These are phyloP conservation scores for Prototheca wickerhamii DNA, from an alignment of 163 green algal species.

Conservation along the genomic window DNA sequence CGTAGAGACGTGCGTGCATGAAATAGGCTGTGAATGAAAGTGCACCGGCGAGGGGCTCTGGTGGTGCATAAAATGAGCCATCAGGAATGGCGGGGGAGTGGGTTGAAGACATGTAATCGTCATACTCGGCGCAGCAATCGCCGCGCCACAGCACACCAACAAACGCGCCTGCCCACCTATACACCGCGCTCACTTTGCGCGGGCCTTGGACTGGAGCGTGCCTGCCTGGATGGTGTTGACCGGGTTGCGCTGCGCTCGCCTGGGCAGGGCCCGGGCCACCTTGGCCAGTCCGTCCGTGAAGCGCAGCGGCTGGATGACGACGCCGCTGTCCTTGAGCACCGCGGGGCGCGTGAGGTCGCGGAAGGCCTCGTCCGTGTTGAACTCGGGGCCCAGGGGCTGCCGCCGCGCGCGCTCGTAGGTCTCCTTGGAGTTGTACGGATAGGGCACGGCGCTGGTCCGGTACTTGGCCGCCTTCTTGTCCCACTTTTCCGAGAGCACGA, in stretches of 20 bases:
- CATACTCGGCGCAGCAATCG: no score
- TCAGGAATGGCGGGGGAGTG: no score
- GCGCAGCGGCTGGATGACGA: conserved; percentile 64
- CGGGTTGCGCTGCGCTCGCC: neutral
- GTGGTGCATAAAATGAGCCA: no score
- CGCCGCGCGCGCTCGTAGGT: conserved; percentile 78
- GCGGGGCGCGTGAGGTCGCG: conserved; percentile 76
- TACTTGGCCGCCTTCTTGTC: conserved; percentile 69
- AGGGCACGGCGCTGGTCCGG: conserved; percentile 54
- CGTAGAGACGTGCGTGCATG: no score
- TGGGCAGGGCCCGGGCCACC: neutral
- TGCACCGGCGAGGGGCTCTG: no score
- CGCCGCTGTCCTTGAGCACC: conserved; percentile 70
- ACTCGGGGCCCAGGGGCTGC: conserved; percentile 77
- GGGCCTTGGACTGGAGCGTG: neutral
- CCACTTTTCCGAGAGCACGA: conserved; percentile 76
- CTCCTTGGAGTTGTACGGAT: conserved; percentile 67
- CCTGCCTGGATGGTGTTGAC: neutral
- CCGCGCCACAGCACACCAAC: no score
- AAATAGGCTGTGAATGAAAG: no score
- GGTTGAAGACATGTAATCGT: no score
- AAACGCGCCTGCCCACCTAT: no score
- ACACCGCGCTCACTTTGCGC: neutral
- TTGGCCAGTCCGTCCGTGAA: conserved; percentile 7
- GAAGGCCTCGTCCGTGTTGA: conserved; percentile 84